Base-by-base conservation (phyloP, 1,139 yeast species). In the Blastobotrys aristatus region DNA sequence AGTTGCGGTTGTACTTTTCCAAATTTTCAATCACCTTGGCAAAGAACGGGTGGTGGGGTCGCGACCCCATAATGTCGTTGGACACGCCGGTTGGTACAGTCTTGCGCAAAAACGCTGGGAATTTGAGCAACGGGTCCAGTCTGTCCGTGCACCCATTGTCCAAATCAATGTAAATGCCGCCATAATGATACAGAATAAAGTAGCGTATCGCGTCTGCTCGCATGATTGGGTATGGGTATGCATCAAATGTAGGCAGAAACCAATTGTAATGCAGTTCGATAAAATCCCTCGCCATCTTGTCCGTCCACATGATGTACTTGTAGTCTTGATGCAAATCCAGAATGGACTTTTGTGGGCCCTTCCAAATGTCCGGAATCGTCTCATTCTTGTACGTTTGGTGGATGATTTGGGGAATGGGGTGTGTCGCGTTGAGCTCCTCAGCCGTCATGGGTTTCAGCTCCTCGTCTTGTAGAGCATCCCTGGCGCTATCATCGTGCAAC, bases 131-230 rank as follows among this genome's bases (percentile, higher is more conserved):
- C 0, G 95, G 94, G 63, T 89, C 96, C 55, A 89, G 71, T 51
- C 75, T 74, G 51, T 89, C 72, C 54, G 77, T 77, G 66, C 96
- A 88, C 4, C 92, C 96, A 63, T 86, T 95, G 61, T 89, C 97
- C 57, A 89, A 72, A 67, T 89, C 97, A 53, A 89, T 82, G 67
- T 89, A 89, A 39, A 90, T 75, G 40, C 97, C 97, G 50, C 97
- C 97, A 61, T 77, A 88, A 62, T 85, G 89, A 50, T 74, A 76
- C 57, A 89, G 72, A 3, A 86, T 85, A 67, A 89, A 89, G 68
- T 89, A 89, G 54, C 97, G 74, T 44, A 90, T 85, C n/a, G 88
- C 95, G 61, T 89, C 97, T 0, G 96, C 97, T 52, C 97, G 71
- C 72, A 87, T 82, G 55, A 90, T 90, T 26, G 90, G 89, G 63